Conservation (phyloP, 768 basidiomycete species). For the Thelephora aurantiotincta region DNA sequence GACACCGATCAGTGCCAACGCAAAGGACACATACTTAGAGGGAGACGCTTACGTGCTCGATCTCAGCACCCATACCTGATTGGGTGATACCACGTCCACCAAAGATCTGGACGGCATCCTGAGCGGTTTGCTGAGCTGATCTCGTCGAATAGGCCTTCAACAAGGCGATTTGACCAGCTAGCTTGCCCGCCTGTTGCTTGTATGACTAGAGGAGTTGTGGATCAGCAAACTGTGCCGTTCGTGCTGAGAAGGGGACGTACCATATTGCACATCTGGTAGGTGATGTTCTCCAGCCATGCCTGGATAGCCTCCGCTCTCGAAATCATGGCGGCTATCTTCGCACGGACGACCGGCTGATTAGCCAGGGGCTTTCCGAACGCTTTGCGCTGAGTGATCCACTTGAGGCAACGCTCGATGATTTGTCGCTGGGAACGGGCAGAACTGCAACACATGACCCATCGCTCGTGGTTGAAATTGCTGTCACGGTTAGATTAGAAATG, state of each 20-base stretch:
- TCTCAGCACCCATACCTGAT: conserved; percentile 64
- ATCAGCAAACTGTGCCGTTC: background rate
- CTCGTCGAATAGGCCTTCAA: conserved; percentile 69
- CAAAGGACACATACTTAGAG: background rate
- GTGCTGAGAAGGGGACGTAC: conserved; percentile 13
- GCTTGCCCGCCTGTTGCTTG: conserved; percentile 53
- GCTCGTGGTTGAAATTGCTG: conserved; percentile 90
- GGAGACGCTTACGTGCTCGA: conserved; percentile 46
- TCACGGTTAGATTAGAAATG: conserved; percentile 8
- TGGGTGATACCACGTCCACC: conserved; percentile 78
- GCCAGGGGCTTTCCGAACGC: conserved; percentile 84
- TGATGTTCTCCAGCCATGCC: conserved; percentile 78
- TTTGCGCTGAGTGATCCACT: conserved; percentile 83
- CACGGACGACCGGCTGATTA: conserved; percentile 75
- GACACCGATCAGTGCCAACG: conserved; percentile 2
- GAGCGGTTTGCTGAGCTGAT: conserved; percentile 65
- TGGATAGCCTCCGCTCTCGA: conserved; percentile 70
- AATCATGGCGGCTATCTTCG: conserved; percentile 85
- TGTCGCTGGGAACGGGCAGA: conserved; percentile 50
- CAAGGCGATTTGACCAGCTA: conserved; percentile 74
- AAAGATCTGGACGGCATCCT: conserved; percentile 77
- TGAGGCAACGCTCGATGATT: conserved; percentile 74
- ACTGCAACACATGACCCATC: conserved; percentile 81
- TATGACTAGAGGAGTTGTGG: conserved; percentile 28
- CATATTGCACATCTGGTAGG: conserved; percentile 84